These are phyloP conservation scores for Wallacemonas sp. DNA, from an alignment of 208 protist species.

Conservation along the genomic window DNA sequence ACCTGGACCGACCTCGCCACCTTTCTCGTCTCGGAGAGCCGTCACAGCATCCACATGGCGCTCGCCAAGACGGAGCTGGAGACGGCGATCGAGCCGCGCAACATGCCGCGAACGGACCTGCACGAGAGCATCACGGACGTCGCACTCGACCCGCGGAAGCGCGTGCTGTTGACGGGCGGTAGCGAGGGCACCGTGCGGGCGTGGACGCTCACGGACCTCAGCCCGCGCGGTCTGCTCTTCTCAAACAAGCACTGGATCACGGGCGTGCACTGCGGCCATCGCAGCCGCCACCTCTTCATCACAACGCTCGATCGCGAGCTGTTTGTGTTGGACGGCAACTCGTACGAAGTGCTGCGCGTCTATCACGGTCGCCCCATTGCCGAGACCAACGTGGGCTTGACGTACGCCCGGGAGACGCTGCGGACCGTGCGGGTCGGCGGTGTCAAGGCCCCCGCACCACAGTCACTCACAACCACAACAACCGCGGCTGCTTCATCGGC, in stretches of 20 bases:
- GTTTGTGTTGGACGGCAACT: conserved; percentile 64
- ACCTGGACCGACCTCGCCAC: conserved; percentile 82
- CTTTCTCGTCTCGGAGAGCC: conserved; percentile 70
- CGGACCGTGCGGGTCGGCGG: conserved; percentile 57
- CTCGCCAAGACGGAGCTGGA: conserved; percentile 58
- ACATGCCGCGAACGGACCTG: not conserved
- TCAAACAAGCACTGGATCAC: conserved; percentile 66
- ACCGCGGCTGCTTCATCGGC: not conserved
- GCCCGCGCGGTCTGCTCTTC: conserved; percentile 64
- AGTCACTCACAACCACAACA: conserved; percentile 4
- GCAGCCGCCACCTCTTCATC: conserved; percentile 51
- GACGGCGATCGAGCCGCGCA: conserved; percentile 11
- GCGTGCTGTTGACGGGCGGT: conserved; percentile 70
- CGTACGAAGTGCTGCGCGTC: conserved; percentile 64
- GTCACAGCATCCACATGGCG: conserved; percentile 52
- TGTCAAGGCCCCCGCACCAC: too few relatives aligned
- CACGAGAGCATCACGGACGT: conserved; percentile 42
- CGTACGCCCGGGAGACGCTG: conserved; percentile 72
- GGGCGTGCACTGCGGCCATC: conserved; percentile 66
- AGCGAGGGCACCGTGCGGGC: conserved; percentile 73
- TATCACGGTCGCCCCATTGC: conserved; percentile 69
- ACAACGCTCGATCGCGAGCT: conserved; percentile 71
- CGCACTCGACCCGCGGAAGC: conserved; percentile 39
- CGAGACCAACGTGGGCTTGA: conserved; percentile 41
- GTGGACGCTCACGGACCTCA: conserved; percentile 56